Percentiles rank a stretch among this genome's conserved stretches.
Evolutionary conservation across 2,329 filamentous ascomycete species (phyloP).

Genomic region (Xylariaceae sp.): DNA sequence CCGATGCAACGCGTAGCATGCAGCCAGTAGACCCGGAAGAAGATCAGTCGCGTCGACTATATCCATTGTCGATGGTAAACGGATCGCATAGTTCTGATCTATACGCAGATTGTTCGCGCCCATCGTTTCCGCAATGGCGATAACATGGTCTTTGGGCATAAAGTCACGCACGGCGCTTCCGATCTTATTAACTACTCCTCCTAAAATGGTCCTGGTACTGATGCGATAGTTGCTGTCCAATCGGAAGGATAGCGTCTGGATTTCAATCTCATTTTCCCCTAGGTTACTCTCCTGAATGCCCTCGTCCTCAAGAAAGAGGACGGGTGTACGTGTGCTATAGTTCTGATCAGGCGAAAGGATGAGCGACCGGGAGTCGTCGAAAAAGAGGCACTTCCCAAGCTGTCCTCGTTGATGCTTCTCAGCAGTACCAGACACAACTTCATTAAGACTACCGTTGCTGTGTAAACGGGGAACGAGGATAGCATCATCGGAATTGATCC

Average conservation of each 20-base stretch:
- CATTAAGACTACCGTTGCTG: conserved; percentile 12
- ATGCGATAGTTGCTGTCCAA: background rate
- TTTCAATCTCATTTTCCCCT: conserved; percentile 6
- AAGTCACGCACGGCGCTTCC: conserved; percentile 1
- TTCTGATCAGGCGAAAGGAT: background rate
- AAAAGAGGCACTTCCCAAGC: background rate
- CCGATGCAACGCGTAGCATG: conserved; percentile 3
- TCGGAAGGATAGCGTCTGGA: conserved; percentile 1
- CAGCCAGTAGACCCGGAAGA: conserved; percentile 1
- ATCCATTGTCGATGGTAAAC: background rate
- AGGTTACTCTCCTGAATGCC: background rate
- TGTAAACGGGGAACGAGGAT: conserved; percentile 17
- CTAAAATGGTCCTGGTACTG: conserved; percentile 3
- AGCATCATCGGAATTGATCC: conserved; percentile 2
- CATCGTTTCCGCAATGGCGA: background rate
- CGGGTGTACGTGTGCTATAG: background rate
- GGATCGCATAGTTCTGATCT: background rate
- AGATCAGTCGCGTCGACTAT: background rate
- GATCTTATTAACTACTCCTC: conserved; percentile 6
- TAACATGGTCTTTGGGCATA: conserved; percentile 4
- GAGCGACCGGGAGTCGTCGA: background rate
- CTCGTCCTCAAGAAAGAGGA: background rate
- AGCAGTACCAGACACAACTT: background rate
- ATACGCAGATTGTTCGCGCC: background rate
- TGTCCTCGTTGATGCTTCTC: background rate